A percentile compares a stretch with the other conserved stretches of the same genome.
Evolutionary conservation across 2,329 filamentous ascomycete genomes (phyloP).

Genomic region (Cercospora beticola): DNA sequence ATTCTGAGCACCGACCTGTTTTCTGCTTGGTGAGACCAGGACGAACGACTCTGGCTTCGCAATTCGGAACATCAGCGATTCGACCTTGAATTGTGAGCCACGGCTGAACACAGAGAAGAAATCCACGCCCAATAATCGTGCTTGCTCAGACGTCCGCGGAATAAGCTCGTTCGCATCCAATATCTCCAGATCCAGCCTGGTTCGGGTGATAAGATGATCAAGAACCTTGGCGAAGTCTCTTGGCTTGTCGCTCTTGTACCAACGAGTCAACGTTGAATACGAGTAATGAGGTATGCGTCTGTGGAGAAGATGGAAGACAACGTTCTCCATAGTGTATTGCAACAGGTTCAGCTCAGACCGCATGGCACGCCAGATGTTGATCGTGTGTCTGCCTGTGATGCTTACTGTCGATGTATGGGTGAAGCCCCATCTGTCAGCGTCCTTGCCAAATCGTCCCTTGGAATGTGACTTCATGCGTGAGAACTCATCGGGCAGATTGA

Average conservation of each 20-base stretch:
- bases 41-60: constrained; percentile 96
- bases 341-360: constrained; percentile 84
- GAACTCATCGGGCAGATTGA: constrained; percentile 85
- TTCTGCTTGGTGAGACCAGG: constrained; percentile 82
- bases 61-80: constrained; percentile 97
- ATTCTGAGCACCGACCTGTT: constrained; percentile 91
- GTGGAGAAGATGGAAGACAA: constrained; percentile 86
- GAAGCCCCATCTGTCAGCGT: constrained; percentile 88
- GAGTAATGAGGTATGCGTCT: constrained; percentile 84
- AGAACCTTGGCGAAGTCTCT: constrained; percentile 72
- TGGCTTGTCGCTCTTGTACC: constrained; percentile 71
- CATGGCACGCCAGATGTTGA: constrained; percentile 98
- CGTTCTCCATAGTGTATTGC: constrained; percentile 95
- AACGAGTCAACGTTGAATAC: constrained; percentile 73
- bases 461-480: constrained; percentile 84
- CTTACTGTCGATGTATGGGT: constrained; percentile 88
- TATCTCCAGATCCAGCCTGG: constrained; percentile 83
- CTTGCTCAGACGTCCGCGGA: constrained; percentile 87
- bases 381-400: constrained; percentile 91
- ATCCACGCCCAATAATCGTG: constrained; percentile 86
- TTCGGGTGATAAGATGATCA: constrained; percentile 72
- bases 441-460: constrained; percentile 79
- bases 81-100: constrained; percentile 97
- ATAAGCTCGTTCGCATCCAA: constrained; percentile 87
- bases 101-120: constrained; percentile 95